Evolutionary conservation across 2,329 filamentous ascomycete species (phyloP), one percentile per base, ranked within the genome.

Genomic region (Colletotrichum sp.): DNA sequence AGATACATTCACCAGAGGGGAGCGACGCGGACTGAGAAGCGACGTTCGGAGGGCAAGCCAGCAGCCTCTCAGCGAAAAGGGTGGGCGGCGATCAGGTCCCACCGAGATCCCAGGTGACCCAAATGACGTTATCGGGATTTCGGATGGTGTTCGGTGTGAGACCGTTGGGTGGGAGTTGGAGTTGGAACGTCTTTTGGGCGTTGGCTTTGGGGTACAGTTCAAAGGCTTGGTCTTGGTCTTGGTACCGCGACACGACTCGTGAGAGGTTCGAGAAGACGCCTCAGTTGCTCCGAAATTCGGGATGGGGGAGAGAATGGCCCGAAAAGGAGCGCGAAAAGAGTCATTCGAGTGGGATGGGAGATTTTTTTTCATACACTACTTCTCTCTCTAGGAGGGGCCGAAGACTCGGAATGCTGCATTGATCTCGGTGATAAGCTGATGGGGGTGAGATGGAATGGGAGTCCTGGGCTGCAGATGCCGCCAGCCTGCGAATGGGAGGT

Each of bases 81-180:
- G 70, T 72, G 69, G 73, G 70, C 70, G 70, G 73, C 73, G 73
- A 76, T 76, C 70, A 76, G 73, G 70, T 76, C 73, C 73, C 73
- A 64, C 69, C 44, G 44, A 76, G 73, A 76, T 73, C 74, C 70
- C 74, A 76, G 64, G 74, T 76, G 74, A 76, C 74, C 70, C 68
- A 26, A 66, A 76, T 76, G 74, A 76, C 70, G 74, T 76, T 76
- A 73, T 76, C 74, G 74, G 70, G 70, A 76, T 65, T 69, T 69
- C 70, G 70, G 74, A 73, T 76, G 70, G 70, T 76, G 70, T 59
- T 72, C 74, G 70, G 74, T 69, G 70, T 76, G 49, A 76, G 74
- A 69, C 74, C 44, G 52, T 70, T 36, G 71, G 57, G 57, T 63
- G 59, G 18, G 59, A n/a, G 59, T 63, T 63, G 59, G 30, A 63